Conservation (phyloP, 805 yeast genomes). For the Starmerella powellii region DNA sequence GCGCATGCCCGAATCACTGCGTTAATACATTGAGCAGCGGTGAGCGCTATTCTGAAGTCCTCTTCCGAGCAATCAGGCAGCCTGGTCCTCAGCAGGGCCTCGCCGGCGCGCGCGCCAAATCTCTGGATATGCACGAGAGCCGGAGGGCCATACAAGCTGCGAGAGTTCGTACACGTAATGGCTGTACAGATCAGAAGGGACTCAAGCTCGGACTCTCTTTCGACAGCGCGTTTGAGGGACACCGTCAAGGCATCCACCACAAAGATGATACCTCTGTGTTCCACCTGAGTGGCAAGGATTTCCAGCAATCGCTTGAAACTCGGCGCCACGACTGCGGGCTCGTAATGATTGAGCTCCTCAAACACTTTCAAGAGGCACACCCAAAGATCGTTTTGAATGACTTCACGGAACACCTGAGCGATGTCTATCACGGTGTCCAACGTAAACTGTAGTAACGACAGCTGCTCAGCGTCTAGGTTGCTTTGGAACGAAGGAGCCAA, state of each 20-base stretch:
- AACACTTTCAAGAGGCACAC: slow-evolving; percentile 57
- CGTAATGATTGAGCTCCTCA: slow-evolving; percentile 34
- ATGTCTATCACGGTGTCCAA: slow-evolving; percentile 44
- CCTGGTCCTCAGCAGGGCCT: background rate
- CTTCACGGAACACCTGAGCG: slow-evolving; percentile 51
- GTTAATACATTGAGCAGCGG: slow-evolving; percentile 51
- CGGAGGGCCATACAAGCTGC: slow-evolving; percentile 4
- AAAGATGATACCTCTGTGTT: slow-evolving; percentile 10
- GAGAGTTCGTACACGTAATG: slow-evolving; percentile 14
- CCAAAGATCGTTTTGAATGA: slow-evolving; percentile 58
- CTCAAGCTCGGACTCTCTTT: slow-evolving; percentile 8
- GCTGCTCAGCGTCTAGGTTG: slow-evolving; percentile 7
- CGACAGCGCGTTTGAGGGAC: slow-evolving; percentile 16
- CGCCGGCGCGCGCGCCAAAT: slow-evolving; percentile 23
- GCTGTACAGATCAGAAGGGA: slow-evolving; percentile 17
- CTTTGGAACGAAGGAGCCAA: background rate
- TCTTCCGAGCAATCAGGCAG: background rate
- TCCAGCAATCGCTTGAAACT: slow-evolving; percentile 38
- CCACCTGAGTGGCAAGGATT: slow-evolving; percentile 14
- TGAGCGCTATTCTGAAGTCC: slow-evolving; percentile 22
- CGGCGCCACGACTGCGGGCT: slow-evolving; percentile 37
- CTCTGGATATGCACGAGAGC: slow-evolving; percentile 7
- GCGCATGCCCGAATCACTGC: slow-evolving; percentile 34
- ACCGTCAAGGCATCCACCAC: slow-evolving; percentile 14
- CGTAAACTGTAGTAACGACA: slow-evolving; percentile 39